phyloP scores from a whole-genome alignment of 2,329 filamentous ascomycete genomes.

The Diaporthe velutina region DNA sequence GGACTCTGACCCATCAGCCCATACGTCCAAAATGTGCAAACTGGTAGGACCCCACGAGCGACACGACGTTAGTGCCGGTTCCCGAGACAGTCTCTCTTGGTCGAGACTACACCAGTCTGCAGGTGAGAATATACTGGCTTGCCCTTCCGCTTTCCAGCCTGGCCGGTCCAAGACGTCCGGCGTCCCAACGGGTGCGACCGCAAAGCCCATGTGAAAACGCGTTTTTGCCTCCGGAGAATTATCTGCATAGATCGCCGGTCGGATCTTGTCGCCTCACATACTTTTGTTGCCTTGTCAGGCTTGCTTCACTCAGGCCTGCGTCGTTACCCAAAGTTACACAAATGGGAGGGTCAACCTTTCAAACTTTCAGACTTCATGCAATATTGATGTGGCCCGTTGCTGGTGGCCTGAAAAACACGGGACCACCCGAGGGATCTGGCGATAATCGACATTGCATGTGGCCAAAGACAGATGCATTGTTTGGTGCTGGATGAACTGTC shows the following conservation, averaged over 20 bases:
- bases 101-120: background rate
- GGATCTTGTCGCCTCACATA: slow-evolving; percentile 36
- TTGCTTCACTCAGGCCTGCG: slow-evolving; percentile 38
- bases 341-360: slow-evolving; percentile 34
- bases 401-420: slow-evolving; percentile 1
- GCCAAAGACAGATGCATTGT: slow-evolving; percentile 15
- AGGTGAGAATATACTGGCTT: background rate
- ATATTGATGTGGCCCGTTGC: slow-evolving; percentile 33
- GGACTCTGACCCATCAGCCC: slow-evolving; percentile 4
- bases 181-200: slow-evolving; percentile 2
- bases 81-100: slow-evolving; percentile 9
- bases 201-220: slow-evolving; percentile 2
- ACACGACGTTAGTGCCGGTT: slow-evolving; percentile 14
- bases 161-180: background rate
- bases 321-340: slow-evolving; percentile 50
- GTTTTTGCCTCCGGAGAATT: slow-evolving; percentile 31
- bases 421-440: slow-evolving; percentile 29
- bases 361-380: slow-evolving; percentile 11
- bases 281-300: slow-evolving; percentile 36
- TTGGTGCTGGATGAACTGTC: slow-evolving; percentile 14
- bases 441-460: slow-evolving; percentile 26
- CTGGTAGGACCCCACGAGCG: background rate
- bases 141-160: slow-evolving; percentile 8
- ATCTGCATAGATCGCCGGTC: slow-evolving; percentile 13
- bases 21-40: background rate